Evolutionary conservation across 768 basidiomycete genomes (phyloP).

Genomic region (Tremella mesenterica): DNA sequence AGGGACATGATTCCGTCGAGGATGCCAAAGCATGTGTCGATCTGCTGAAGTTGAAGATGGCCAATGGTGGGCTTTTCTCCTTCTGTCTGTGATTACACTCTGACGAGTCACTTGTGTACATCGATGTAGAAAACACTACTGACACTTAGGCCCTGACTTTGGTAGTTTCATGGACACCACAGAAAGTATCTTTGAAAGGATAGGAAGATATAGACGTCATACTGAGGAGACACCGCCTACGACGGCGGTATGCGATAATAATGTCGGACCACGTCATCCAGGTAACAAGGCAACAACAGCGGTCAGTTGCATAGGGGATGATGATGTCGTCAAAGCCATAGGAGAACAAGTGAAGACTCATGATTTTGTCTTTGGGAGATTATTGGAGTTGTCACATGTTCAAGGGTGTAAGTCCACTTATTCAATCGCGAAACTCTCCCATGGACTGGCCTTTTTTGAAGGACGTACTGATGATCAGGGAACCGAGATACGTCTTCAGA

Average conservation of each 20-base stretch:
- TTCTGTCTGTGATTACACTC: not conserved
- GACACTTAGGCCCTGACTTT: slow-evolving; percentile 56
- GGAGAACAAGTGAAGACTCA: slow-evolving; percentile 55
- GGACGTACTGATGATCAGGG: not conserved
- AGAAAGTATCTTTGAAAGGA: slow-evolving; percentile 81
- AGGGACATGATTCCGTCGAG: slow-evolving; percentile 87
- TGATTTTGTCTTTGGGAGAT: slow-evolving; percentile 73
- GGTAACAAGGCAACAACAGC: slow-evolving; percentile 71
- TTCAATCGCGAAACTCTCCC: not conserved
- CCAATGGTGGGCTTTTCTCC: slow-evolving; percentile 51
- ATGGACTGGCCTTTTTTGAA: not conserved
- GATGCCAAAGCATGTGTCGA: slow-evolving; percentile 85
- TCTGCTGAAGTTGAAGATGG: slow-evolving; percentile 70
- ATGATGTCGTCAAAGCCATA: slow-evolving; percentile 61
- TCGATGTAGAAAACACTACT: not conserved
- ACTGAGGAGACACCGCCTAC: slow-evolving; percentile 30
- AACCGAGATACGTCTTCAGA: not conserved
- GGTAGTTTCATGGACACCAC: slow-evolving; percentile 77
- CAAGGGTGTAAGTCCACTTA: slow-evolving; percentile 58
- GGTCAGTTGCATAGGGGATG: slow-evolving; percentile 66
- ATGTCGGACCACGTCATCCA: slow-evolving; percentile 74
- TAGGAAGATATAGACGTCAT: slow-evolving; percentile 50
- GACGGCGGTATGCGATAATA: slow-evolving; percentile 71
- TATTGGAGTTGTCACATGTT: slow-evolving; percentile 69
- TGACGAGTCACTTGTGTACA: too few species aligned